phyloP scores from a whole-genome alignment of 2,329 filamentous ascomycete genomes.

The Pseudogymnoascus sp. region DNA sequence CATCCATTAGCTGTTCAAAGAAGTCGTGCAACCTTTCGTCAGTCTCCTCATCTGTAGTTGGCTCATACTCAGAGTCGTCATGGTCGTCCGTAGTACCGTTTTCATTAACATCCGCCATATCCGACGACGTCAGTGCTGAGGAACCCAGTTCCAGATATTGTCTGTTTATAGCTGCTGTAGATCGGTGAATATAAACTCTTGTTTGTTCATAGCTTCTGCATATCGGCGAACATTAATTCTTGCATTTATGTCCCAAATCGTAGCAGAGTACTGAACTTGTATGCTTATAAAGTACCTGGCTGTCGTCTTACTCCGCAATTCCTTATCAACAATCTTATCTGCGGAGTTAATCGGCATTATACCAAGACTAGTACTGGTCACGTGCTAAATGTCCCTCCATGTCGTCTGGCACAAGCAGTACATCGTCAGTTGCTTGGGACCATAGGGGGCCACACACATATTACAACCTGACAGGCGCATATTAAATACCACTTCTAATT shows the following conservation, averaged over 20 bases:
- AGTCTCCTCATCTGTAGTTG: constrained; percentile 30
- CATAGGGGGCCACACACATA: not conserved
- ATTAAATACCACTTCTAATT: not conserved
- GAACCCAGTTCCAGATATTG: not conserved
- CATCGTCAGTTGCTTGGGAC: not conserved
- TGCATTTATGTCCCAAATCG: not conserved
- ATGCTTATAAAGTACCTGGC: constrained; percentile 7
- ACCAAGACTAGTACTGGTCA: not conserved
- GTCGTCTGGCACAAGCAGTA: not conserved
- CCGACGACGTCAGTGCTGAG: not conserved
- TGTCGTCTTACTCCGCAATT: constrained; percentile 7
- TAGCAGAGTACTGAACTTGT: not conserved
- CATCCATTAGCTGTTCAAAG: constrained; percentile 18
- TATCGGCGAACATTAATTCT: not conserved
- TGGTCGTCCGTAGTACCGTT: constrained; percentile 22
- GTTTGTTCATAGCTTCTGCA: not conserved
- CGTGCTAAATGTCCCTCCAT: not conserved
- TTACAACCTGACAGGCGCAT: not conserved
- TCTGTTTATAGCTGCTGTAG: not conserved
- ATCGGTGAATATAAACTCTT: not conserved
- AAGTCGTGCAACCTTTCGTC: constrained; percentile 26
- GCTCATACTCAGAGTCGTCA: constrained; percentile 44
- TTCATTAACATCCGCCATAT: constrained; percentile 4
- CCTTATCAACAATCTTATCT: not conserved
- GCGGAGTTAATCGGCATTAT: not conserved